A percentile compares a stretch with the other conserved stretches of the same genome.
phyloP scores from a whole-genome alignment of 352 stramenopile species.

The Pythium volutum region DNA sequence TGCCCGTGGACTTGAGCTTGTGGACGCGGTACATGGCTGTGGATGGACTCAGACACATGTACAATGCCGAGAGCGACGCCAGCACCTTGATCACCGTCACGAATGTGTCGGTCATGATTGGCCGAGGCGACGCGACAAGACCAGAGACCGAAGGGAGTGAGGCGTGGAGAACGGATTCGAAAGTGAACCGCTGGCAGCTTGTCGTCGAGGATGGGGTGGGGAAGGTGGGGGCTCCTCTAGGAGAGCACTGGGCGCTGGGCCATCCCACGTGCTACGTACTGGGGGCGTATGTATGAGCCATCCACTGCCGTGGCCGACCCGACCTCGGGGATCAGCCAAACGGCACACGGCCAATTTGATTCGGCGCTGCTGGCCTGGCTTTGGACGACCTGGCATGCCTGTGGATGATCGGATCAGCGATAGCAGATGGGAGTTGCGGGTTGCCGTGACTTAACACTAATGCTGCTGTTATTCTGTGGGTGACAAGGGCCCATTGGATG shows the following conservation, averaged over 20 bases:
- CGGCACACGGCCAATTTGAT: too few relatives aligned
- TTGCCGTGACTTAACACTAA: constrained; percentile 8
- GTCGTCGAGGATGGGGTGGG: not conserved
- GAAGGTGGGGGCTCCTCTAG: not conserved
- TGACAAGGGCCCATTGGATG: not conserved
- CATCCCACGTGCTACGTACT: too few relatives aligned
- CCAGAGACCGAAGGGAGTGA: not conserved
- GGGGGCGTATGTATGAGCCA: not conserved
- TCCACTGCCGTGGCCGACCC: not conserved
- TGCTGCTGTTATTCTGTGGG: not conserved
- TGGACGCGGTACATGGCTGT: constrained; percentile 51
- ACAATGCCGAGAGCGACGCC: constrained; percentile 62
- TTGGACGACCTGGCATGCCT: not conserved
- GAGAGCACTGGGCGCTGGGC: not conserved
- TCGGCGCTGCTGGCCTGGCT: not conserved
- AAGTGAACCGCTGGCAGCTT: not conserved
- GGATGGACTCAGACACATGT: constrained; percentile 70
- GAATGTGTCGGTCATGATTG: constrained; percentile 29
- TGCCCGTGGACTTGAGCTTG: constrained; percentile 39
- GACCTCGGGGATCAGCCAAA: not conserved
- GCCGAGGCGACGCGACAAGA: not conserved
- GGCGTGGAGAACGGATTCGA: not conserved
- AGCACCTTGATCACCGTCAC: constrained; percentile 51
- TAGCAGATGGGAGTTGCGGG: not conserved
- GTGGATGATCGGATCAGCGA: constrained; percentile 4